Conservation (phyloP, 2,329 filamentous ascomycete genomes). For the Raffaelea deltoideospora region DNA sequence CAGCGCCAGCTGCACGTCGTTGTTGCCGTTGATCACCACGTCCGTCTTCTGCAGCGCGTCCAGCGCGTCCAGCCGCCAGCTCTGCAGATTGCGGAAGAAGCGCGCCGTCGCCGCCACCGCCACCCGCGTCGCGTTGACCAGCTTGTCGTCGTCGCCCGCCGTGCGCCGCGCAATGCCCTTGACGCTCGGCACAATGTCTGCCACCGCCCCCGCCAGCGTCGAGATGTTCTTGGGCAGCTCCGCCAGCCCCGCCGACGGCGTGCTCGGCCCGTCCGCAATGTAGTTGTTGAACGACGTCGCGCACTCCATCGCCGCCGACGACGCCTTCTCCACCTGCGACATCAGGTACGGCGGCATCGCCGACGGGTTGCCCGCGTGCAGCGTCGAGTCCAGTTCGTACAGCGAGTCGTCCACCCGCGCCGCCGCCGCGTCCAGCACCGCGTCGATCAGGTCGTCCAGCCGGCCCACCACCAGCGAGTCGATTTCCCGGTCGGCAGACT, state of each 20-base stretch:
- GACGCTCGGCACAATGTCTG: constrained; percentile 89
- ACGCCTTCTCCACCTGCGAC: constrained; percentile 94
- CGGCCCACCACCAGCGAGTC: constrained; percentile 80
- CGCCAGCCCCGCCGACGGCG: constrained; percentile 31
- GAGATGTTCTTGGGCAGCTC: constrained; percentile 90
- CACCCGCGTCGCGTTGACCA: constrained; percentile 68
- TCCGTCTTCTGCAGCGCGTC: constrained; percentile 88
- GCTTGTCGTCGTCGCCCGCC: constrained; percentile 89
- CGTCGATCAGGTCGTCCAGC: constrained; percentile 96
- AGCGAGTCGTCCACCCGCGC: constrained; percentile 90
- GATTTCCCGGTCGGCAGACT: constrained; percentile 73
- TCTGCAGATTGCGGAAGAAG: constrained; percentile 90
- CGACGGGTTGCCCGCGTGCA: constrained; percentile 98
- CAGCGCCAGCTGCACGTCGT: constrained; percentile 86
- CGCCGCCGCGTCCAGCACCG: constrained; percentile 83
- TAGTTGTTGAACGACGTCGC: constrained; percentile 97
- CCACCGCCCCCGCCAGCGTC: constrained; percentile 75
- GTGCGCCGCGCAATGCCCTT: constrained; percentile 89
- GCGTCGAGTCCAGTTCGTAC: constrained; percentile 92
- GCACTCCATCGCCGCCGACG: constrained; percentile 88
- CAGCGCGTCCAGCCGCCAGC: constrained; percentile 82
- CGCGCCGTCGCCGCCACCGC: constrained; percentile 78
- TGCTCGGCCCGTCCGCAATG: constrained; percentile 89
- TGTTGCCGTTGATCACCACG: constrained; percentile 93
- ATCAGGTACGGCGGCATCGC: constrained; percentile 88